Percentiles rank a stretch among this genome's conserved stretches.
Evolutionary conservation across 208 protist species (phyloP).

Genomic region (Endotrypanum monterogeii): DNA sequence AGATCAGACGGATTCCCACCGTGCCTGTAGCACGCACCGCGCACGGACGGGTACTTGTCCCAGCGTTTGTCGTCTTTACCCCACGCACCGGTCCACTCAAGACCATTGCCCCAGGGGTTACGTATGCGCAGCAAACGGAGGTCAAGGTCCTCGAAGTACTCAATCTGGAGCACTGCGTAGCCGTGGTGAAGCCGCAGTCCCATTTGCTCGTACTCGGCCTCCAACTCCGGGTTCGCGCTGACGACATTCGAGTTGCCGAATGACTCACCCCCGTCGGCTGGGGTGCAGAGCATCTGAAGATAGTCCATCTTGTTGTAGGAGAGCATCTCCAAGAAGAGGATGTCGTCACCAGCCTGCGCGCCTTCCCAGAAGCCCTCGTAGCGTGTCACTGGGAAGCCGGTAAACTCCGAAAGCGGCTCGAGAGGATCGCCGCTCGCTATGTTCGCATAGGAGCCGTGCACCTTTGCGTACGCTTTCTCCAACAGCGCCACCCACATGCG

Average conservation of each 20-base stretch:
- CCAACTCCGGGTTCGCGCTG: conserved; percentile 42
- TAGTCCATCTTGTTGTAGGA: conserved; percentile 47
- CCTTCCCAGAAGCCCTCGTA: conserved; percentile 63
- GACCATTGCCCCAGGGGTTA: conserved; percentile 74
- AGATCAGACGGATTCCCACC: conserved; percentile 32
- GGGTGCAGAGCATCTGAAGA: conserved; percentile 77
- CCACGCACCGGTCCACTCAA: conserved; percentile 76
- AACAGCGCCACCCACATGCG: conserved; percentile 84
- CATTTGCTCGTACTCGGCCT: conserved; percentile 56
- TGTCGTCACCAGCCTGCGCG: conserved; percentile 41
- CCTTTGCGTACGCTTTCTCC: conserved; percentile 90
- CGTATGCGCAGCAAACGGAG: conserved; percentile 68
- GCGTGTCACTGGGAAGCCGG: conserved; percentile 73
- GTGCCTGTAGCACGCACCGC: conserved; percentile 47
- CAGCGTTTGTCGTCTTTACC: conserved; percentile 61
- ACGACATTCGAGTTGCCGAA: conserved; percentile 43
- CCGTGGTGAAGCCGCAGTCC: conserved; percentile 66
- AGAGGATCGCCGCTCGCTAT: conserved; percentile 79
- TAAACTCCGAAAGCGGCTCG: conserved; percentile 75
- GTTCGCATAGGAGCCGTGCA: conserved; percentile 81
- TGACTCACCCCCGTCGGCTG: conserved; percentile 37
- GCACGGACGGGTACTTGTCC: conserved; percentile 65
- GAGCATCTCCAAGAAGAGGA: conserved; percentile 56
- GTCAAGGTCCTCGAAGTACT: conserved; percentile 61
- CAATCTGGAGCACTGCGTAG: conserved; percentile 58